phyloP scores from a whole-genome alignment of 768 basidiomycete genomes.

The Suillus weaverae region DNA sequence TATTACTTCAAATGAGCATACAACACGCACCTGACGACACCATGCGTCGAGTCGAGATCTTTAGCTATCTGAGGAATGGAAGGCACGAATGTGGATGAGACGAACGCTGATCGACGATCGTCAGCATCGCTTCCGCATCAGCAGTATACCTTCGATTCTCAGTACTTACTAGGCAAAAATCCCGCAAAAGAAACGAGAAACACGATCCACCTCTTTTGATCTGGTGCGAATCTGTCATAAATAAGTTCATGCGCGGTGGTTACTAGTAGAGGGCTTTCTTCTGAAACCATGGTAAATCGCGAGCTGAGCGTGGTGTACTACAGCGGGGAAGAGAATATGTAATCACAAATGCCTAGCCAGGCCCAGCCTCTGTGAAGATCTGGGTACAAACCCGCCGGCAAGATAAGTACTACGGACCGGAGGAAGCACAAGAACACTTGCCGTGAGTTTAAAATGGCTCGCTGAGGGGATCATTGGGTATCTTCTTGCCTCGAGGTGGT shows the following conservation, averaged over 20 bases:
- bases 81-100: conserved; percentile 68
- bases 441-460: background rate
- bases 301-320: background rate
- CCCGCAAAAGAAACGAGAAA: conserved; percentile 60
- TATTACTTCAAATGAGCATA: background rate
- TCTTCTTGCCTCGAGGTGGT: background rate
- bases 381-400: background rate
- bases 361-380: background rate
- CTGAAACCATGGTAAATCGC: conserved; percentile 20
- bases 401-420: background rate
- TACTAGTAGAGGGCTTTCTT: conserved; percentile 29
- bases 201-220: conserved; percentile 54
- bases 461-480: background rate
- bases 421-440: background rate
- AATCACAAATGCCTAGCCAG: background rate
- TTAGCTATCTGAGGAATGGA: conserved; percentile 71
- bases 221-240: conserved; percentile 58
- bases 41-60: conserved; percentile 58
- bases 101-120: conserved; percentile 51
- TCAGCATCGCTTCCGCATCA: background rate
- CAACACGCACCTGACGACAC: conserved; percentile 51
- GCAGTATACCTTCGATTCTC: background rate
- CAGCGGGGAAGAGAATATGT: background rate
- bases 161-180: conserved; percentile 56
- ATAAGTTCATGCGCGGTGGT: conserved; percentile 30